Evolutionary conservation across 2,329 filamentous ascomycete species (phyloP).

Genomic region (Aspergillus fructus): DNA sequence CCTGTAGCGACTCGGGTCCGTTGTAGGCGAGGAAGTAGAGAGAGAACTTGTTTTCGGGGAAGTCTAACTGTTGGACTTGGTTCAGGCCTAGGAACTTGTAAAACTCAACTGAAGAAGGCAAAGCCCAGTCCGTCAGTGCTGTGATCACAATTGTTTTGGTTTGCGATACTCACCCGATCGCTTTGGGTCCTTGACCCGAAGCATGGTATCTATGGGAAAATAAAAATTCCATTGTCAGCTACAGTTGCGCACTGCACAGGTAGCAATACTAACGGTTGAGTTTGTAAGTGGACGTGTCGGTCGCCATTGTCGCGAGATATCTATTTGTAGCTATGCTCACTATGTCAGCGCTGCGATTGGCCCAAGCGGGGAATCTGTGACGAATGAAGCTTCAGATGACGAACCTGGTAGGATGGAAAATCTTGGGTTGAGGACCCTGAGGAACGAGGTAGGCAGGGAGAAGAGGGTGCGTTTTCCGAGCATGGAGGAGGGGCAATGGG

Average conservation of each 20-base stretch:
- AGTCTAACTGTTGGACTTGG: conserved; percentile 74
- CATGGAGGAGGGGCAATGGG: conserved; percentile 23
- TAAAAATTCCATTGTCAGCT: conserved; percentile 18
- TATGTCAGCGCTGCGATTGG: conserved; percentile 8
- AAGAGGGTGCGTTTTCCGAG: conserved; percentile 18
- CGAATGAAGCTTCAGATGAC: conserved; percentile 3
- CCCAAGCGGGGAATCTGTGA: not conserved
- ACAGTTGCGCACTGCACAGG: not conserved
- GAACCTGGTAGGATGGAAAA: conserved; percentile 21
- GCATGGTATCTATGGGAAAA: conserved; percentile 55
- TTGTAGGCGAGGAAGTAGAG: conserved; percentile 95
- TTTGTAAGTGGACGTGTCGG: conserved; percentile 64
- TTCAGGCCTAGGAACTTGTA: conserved; percentile 91
- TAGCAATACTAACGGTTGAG: conserved; percentile 56
- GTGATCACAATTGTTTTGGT: too few relatives aligned
- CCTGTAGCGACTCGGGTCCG: conserved; percentile 69
- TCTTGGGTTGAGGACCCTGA: conserved; percentile 26
- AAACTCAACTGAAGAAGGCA: conserved; percentile 69
- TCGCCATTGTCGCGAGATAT: conserved; percentile 51
- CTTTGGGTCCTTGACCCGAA: conserved; percentile 93
- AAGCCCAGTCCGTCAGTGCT: not conserved
- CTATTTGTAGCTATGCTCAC: conserved; percentile 17
- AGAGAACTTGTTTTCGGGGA: conserved; percentile 87
- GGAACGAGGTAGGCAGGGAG: conserved; percentile 19
- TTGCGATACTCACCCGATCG: conserved; percentile 58